These are phyloP conservation scores for Curvularia eragrostidis DNA, from an alignment of 2,329 filamentous ascomycete species.

Conservation along the genomic window DNA sequence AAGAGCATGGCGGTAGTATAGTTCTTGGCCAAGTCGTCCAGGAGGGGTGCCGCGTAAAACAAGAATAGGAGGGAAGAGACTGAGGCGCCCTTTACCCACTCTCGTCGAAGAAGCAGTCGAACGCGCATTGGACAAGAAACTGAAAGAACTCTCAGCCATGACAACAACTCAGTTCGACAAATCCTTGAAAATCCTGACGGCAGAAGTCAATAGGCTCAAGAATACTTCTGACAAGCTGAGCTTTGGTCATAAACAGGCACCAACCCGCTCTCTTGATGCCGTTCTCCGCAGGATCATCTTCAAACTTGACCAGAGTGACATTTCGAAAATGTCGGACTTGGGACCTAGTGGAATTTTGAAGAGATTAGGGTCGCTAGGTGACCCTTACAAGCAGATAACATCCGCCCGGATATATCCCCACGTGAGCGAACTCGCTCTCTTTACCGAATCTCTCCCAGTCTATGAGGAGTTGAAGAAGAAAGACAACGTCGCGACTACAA, in stretches of 20 bases:
- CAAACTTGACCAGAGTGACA: background rate
- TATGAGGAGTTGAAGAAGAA: background rate
- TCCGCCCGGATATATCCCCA: background rate
- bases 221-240: background rate
- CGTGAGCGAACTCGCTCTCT: background rate
- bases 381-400: background rate
- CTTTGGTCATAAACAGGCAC: background rate
- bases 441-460: background rate
- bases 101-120: too few species aligned
- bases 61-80: too few species aligned
- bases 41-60: too few species aligned
- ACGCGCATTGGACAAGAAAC: too few species aligned
- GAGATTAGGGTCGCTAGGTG: background rate
- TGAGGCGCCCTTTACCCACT: too few species aligned
- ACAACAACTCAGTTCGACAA: background rate
- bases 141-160: too few species aligned
- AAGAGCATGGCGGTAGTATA: too few species aligned
- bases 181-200: background rate
- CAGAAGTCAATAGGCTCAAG: background rate
- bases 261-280: background rate
- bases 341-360: background rate
- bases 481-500: background rate
- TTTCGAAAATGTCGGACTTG: background rate
- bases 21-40: too few species aligned
- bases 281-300: background rate